Base-by-base conservation (phyloP, 805 yeast genomes). In the Yamadazyma takamatsuzukensis region DNA sequence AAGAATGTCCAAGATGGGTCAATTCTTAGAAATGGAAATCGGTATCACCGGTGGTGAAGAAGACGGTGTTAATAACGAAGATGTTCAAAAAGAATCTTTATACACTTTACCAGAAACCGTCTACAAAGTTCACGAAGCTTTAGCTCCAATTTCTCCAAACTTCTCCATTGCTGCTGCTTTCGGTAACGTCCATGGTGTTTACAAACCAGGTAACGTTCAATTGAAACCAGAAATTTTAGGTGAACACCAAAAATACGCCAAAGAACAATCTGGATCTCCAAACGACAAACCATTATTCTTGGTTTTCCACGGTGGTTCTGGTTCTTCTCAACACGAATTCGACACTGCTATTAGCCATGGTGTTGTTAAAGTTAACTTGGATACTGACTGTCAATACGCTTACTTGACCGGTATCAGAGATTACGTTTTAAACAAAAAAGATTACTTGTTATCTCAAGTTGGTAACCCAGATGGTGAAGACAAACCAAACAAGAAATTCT, bases 31-130 rank as follows among this genome's bases (percentile, higher is more conserved):
- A 79, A 93, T 93, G 98, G 98, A 93, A 78, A 93, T 93, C 64
- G 98, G 98, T 80, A 93, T 93, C 80, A 93, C 98, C 65, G 98
- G 98, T 74, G 98, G 98, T 82, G 98, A 93, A 77, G 98, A 93
- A 74, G 98, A 93, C 64, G 98, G 98, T 81, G 98, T 93, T 59
- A 93, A 93, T 83, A 93, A 93, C 80, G 94, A 90, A 70, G 76
- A 79, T 65, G 96, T 86, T 49, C 78, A 78, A 61, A 83, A 83
- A 72, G 88, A 84, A 45, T 64, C 83, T 46, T 74, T 93, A 56
- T 93, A 90, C 84, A 93, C 98, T 53, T 78, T 80, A 54, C 87
- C 98, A 55, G 96, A 85, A 72, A 90, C 96, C 51, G 96, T 93
- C 36, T 93, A 63, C 72, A 79, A 78, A 48, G 97, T 93, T 55